Conservation (phyloP, 192 early-diverging fungal species). For the Oehlia diaphana region DNA sequence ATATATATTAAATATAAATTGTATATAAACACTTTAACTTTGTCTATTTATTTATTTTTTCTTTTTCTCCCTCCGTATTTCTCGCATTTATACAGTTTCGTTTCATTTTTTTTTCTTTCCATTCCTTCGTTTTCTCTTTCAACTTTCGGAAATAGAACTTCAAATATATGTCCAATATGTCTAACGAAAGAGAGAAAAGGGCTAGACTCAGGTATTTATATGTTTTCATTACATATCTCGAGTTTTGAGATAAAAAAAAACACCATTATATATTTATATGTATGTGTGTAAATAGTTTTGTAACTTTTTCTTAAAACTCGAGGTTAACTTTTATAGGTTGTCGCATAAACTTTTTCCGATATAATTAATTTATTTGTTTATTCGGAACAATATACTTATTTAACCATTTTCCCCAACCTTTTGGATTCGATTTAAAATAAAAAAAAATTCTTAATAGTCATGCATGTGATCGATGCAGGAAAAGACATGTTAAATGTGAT, state of each 20-base stretch:
- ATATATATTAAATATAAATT: not conserved
- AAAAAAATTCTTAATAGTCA: slow-evolving; percentile 8
- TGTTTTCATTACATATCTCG: too few relatives aligned
- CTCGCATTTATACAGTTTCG: not conserved
- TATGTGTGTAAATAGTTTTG: not conserved
- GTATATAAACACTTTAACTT: not conserved
- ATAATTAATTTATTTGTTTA: not conserved
- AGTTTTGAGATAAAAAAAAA: not conserved
- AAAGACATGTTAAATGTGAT: slow-evolving; percentile 72
- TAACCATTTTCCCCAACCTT: not conserved
- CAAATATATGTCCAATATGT: not conserved
- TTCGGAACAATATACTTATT: not conserved
- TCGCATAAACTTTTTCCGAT: not conserved
- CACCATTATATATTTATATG: not conserved
- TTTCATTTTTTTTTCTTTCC: not conserved
- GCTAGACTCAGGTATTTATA: slow-evolving; percentile 15
- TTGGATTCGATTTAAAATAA: not conserved
- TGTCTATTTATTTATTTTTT: not conserved
- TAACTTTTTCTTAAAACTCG: not conserved
- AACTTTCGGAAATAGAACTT: not conserved
- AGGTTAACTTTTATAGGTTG: not conserved
- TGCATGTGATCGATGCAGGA: slow-evolving; percentile 63
- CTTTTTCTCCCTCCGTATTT: not conserved
- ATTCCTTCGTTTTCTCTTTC: not conserved
- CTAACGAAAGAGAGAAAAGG: slow-evolving; percentile 19